These are phyloP conservation scores for Carex pumila DNA, from an alignment of 176 grass and related monocot genomes.

Conservation along the genomic window DNA sequence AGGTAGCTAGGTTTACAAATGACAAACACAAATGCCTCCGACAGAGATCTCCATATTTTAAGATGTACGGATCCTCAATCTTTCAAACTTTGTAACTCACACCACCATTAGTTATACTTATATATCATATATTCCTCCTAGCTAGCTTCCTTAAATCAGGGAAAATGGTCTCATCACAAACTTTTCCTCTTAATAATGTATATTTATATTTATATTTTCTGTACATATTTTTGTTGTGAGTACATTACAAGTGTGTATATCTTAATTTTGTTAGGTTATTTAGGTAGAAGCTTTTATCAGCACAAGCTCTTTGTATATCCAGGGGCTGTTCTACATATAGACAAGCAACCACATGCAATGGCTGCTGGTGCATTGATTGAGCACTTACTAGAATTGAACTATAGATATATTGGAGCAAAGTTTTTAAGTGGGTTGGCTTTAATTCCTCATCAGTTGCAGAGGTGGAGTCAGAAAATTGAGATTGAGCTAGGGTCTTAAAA, in stretches of 20 bases:
- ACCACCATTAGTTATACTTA: not conserved
- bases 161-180: conserved; percentile 1
- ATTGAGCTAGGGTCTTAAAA: too few species aligned
- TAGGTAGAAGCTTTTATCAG: not conserved
- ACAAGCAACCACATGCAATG: not conserved
- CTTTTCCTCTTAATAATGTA: not conserved
- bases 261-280: not conserved
- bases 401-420: not conserved
- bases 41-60: conserved; percentile 21
- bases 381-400: not conserved
- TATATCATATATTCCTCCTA: not conserved
- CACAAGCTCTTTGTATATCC: not conserved
- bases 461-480: too few species aligned
- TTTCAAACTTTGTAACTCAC: not conserved
- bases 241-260: too few species aligned
- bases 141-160: conserved; percentile 3
- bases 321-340: not conserved
- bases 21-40: conserved; percentile 3
- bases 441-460: too few species aligned
- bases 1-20: not conserved
- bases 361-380: not conserved
- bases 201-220: not conserved
- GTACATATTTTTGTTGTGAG: not conserved
- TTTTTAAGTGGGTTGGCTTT: not conserved
- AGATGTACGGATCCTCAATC: not conserved